These are phyloP conservation scores for Gossypium schwendimanii DNA, from an alignment of 441 rosid species.

Conservation along the genomic window DNA sequence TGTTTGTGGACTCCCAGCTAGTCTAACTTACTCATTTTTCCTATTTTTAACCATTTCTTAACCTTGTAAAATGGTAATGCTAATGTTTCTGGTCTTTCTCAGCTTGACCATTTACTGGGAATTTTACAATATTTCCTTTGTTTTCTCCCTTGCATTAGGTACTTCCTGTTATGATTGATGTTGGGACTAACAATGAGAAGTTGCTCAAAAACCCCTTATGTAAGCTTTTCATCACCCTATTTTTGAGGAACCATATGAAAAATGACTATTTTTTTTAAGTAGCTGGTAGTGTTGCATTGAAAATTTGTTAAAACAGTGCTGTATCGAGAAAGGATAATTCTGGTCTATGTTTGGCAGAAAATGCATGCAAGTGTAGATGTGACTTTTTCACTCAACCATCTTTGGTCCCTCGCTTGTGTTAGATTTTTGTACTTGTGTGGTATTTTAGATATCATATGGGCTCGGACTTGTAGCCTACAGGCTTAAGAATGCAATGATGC, in stretches of 20 bases:
- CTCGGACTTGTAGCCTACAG: neutral
- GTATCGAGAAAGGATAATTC: neutral
- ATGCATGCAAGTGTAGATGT: neutral
- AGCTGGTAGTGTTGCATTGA: neutral
- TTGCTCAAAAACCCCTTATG: slow-evolving; percentile 78
- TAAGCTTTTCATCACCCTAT: slow-evolving; percentile 35
- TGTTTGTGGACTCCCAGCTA: neutral
- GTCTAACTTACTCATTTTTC: neutral
- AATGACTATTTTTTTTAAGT: neutral
- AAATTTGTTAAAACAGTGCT: neutral
- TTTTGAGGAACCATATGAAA: neutral
- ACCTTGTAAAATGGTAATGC: neutral
- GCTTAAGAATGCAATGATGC: slow-evolving; percentile 3
- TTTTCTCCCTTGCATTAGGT: slow-evolving; percentile 41
- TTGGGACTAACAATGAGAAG: slow-evolving; percentile 94
- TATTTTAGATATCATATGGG: neutral
- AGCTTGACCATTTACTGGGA: neutral
- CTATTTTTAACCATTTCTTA: neutral
- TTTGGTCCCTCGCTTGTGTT: neutral
- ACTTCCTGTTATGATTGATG: slow-evolving; percentile 98
- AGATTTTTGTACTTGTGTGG: neutral
- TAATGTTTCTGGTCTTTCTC: slow-evolving; percentile 6
- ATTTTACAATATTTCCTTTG: neutral
- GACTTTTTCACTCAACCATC: neutral
- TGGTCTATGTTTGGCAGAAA: neutral